Evolutionary conservation across 2,329 filamentous ascomycete genomes (phyloP).

Genomic region (Drechslerella coelobrocha): DNA sequence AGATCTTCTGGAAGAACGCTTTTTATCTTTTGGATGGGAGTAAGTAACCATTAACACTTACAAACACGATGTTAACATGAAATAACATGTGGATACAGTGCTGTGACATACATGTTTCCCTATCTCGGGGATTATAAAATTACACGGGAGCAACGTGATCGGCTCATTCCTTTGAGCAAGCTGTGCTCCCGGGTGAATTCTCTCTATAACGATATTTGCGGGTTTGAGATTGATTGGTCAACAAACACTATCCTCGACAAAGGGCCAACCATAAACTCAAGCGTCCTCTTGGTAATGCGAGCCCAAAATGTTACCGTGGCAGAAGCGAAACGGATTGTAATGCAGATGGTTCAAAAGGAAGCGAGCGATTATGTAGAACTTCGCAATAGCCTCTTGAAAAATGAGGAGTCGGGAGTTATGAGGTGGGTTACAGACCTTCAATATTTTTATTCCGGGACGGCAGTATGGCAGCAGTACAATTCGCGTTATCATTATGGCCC

Average conservation of each 20-base stretch:
- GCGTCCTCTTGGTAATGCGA: conserved; percentile 1
- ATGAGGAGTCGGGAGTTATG: background rate
- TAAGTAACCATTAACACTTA: background rate
- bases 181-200: background rate
- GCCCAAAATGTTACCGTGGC: background rate
- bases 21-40: background rate
- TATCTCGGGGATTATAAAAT: background rate
- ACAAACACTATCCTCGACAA: conserved; percentile 3
- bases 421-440: background rate
- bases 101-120: background rate
- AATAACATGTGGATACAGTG: background rate
- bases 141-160: background rate
- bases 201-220: conserved; percentile 1
- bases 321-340: conserved; percentile 13
- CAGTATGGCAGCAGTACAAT: background rate
- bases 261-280: background rate
- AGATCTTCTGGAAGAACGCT: background rate
- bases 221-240: background rate
- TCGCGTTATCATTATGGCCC: background rate
- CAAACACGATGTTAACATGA: background rate
- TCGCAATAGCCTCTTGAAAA: background rate
- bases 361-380: background rate
- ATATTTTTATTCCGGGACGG: background rate
- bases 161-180: background rate
- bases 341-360: background rate